phyloP scores from a whole-genome alignment of 2,329 filamentous ascomycete genomes.

The Epichloe festucae region DNA sequence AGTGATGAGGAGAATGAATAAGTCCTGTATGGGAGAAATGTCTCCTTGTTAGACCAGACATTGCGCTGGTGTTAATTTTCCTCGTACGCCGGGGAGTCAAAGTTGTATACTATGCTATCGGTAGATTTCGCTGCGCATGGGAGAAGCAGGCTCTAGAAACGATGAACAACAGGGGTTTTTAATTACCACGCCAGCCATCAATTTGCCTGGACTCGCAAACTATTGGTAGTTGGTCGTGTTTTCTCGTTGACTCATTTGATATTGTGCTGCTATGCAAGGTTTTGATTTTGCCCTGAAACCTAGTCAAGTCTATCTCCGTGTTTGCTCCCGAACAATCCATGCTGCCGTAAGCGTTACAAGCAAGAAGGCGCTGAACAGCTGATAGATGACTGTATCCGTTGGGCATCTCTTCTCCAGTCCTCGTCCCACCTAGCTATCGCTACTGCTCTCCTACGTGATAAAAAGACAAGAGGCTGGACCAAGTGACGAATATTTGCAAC shows the following conservation, averaged over 20 bases:
- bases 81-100: no score
- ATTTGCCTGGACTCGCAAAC: no score
- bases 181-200: no score
- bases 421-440: not conserved
- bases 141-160: no score
- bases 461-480: not conserved
- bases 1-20: constrained; percentile 11
- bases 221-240: no score
- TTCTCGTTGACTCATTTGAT: not conserved
- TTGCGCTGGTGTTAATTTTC: no score
- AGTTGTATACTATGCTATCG: no score
- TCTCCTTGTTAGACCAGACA: not conserved
- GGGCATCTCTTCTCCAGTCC: not conserved
- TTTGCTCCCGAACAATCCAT: not conserved
- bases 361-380: not conserved
- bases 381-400: not conserved
- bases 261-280: not conserved
- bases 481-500: not conserved
- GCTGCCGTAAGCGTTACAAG: not conserved
- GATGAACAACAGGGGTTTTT: no score
- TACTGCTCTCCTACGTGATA: no score
- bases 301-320: not conserved
- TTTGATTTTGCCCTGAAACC: not conserved
- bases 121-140: no score
- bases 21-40: not conserved